Evolutionary conservation across 2,329 filamentous ascomycete species (phyloP).

Genomic region (Paraphaeosphaeria minitans): DNA sequence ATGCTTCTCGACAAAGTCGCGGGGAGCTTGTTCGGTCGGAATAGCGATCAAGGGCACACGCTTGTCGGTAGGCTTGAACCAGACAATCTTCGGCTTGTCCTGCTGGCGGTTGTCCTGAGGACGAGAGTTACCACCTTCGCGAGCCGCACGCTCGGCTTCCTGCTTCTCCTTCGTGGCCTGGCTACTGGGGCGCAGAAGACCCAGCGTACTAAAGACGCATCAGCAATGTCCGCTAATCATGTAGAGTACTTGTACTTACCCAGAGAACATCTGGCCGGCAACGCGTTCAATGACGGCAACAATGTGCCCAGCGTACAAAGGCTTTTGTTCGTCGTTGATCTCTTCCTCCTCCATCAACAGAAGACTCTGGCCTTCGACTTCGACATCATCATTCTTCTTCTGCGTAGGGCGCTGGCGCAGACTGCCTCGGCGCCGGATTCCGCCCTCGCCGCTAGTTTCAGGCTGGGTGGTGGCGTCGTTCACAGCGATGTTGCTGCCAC

Average conservation of each 20-base stretch:
- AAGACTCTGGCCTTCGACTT: conserved; percentile 96
- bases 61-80: conserved; percentile 99
- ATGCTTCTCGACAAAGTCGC: conserved; percentile 98
- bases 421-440: conserved; percentile 90
- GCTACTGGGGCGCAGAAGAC: conserved; percentile 91
- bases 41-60: conserved; percentile 97
- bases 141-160: conserved; percentile 90
- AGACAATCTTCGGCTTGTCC: conserved; percentile 99
- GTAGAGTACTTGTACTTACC: conserved; percentile 25
- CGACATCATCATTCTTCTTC: conserved; percentile 99
- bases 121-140: conserved; percentile 76
- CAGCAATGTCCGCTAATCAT: conserved; percentile 12
- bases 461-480: conserved; percentile 63
- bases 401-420: conserved; percentile 95
- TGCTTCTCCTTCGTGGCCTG: conserved; percentile 99
- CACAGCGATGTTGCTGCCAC: conserved; percentile 72
- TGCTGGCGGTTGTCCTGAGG: conserved; percentile 82
- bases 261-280: conserved; percentile 98
- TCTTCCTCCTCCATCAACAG: conserved; percentile 97
- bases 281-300: conserved; percentile 97
- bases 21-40: conserved; percentile 94
- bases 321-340: conserved; percentile 98
- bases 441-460: conserved; percentile 74
- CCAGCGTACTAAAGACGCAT: conserved; percentile 68
- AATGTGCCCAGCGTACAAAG: conserved; percentile 93